A percentile compares a stretch with the other conserved stretches of the same genome.
phyloP scores from a whole-genome alignment of 2,329 filamentous ascomycete genomes.

The Colletotrichum camelliae region DNA sequence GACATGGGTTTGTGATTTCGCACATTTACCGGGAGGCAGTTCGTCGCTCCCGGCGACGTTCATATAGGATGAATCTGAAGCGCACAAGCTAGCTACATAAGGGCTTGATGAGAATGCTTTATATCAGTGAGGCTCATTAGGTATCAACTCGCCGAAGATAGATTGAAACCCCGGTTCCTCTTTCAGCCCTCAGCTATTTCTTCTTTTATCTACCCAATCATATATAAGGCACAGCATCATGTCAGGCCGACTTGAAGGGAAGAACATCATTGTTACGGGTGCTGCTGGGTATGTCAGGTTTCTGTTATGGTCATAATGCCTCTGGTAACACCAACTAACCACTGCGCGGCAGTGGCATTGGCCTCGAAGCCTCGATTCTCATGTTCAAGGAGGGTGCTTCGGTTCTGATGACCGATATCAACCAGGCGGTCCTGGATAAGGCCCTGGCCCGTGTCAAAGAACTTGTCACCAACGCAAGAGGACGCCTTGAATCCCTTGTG shows the following conservation, averaged over 20 bases:
- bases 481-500: neutral
- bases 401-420: constrained; percentile 86
- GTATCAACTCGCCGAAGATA: neutral
- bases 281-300: constrained; percentile 73
- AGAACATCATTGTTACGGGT: constrained; percentile 78
- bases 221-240: neutral
- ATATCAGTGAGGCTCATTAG: neutral
- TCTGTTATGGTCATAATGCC: neutral
- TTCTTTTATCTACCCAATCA: fast-evolving
- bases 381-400: constrained; percentile 88
- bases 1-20: neutral
- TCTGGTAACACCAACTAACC: neutral
- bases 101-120: neutral
- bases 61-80: neutral
- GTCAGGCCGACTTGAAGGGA: constrained; percentile 59
- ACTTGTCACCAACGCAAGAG: constrained; percentile 32
- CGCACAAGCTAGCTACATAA: neutral
- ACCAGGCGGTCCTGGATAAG: constrained; percentile 75
- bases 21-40: neutral
- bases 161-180: neutral
- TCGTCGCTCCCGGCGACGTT: neutral
- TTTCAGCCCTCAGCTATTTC: neutral
- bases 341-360: constrained; percentile 72
- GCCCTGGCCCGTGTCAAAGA: constrained; percentile 43
- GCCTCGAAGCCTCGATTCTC: constrained; percentile 88